phyloP scores from a whole-genome alignment of 2,329 filamentous ascomycete species.

The Penicillium aurantiogriseum region DNA sequence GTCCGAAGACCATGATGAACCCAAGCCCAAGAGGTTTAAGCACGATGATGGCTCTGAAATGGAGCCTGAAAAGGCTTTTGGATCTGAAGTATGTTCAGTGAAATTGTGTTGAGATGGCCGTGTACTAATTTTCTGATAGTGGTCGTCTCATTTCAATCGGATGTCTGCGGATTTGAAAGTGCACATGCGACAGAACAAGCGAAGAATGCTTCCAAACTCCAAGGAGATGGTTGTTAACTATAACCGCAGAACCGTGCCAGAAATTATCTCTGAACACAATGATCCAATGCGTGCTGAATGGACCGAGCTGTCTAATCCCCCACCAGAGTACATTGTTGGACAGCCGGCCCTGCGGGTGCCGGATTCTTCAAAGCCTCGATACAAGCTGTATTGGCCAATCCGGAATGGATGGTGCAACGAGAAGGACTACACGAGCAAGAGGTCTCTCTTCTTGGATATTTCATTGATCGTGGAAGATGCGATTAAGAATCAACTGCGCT shows the following conservation, averaged over 20 bases:
- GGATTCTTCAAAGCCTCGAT: slow-evolving; percentile 82
- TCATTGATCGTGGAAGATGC: slow-evolving; percentile 83
- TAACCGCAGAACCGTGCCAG: slow-evolving; percentile 79
- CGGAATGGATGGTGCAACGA: slow-evolving; percentile 87
- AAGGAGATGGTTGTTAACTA: slow-evolving; percentile 94
- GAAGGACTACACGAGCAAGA: slow-evolving; percentile 75
- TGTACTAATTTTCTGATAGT: slow-evolving; percentile 38
- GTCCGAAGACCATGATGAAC: slow-evolving; percentile 76
- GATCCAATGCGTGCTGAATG: slow-evolving; percentile 92
- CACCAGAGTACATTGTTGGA: slow-evolving; percentile 78
- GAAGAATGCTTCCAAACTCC: slow-evolving; percentile 92
- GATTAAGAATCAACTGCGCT: slow-evolving; percentile 77
- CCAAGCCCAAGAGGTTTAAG: slow-evolving; percentile 66
- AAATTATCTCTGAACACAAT: slow-evolving; percentile 90
- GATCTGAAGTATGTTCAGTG: slow-evolving; percentile 65
- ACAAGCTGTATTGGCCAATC: slow-evolving; percentile 91
- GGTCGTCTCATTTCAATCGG: slow-evolving; percentile 67
- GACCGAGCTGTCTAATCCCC: slow-evolving; percentile 72
- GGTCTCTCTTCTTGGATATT: slow-evolving; percentile 81
- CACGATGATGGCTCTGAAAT: slow-evolving; percentile 51
- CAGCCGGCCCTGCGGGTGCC: slow-evolving; percentile 80
- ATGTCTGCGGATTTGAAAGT: slow-evolving; percentile 84
- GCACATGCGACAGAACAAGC: slow-evolving; percentile 90
- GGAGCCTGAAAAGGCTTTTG: slow-evolving; percentile 76
- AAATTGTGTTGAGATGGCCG: background rate